Percentiles rank a stretch among this genome's conserved stretches.
These are phyloP conservation scores for Porodaedalea pini DNA, from an alignment of 1,284 basidiomycete species.

Conservation along the genomic window DNA sequence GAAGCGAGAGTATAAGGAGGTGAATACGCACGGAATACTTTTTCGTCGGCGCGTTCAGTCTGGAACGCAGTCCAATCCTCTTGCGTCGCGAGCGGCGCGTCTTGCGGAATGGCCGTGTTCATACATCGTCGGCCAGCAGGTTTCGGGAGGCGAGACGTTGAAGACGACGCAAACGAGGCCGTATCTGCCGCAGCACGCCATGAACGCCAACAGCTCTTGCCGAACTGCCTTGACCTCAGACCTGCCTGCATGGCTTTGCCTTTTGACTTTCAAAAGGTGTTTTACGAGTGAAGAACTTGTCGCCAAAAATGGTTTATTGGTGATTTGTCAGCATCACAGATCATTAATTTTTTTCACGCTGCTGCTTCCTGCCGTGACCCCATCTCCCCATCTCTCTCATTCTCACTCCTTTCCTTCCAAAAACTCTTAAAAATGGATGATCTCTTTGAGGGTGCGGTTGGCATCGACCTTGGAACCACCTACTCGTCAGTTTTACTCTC, in stretches of 20 bases:
- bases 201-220: conserved; percentile 41
- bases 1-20: conserved; percentile 15
- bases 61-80: conserved; percentile 67
- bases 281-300: conserved; percentile 31
- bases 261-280: conserved; percentile 24
- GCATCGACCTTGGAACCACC: conserved; percentile 90
- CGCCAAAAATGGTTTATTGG: neutral
- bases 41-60: conserved; percentile 49
- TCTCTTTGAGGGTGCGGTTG: conserved; percentile 93
- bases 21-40: conserved; percentile 48
- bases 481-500: conserved; percentile 65
- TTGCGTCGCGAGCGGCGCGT: conserved; percentile 40
- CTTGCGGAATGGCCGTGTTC: conserved; percentile 13
- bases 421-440: conserved; percentile 80
- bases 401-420: conserved; percentile 26
- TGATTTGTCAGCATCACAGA: conserved; percentile 20
- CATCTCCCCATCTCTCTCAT: conserved; percentile 27
- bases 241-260: conserved; percentile 16
- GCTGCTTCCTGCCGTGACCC: conserved; percentile 24
- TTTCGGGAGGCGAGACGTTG: neutral
- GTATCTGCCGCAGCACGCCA: conserved; percentile 29
- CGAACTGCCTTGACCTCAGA: conserved; percentile 29
- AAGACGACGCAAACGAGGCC: neutral
- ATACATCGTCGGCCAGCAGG: conserved; percentile 5
- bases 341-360: conserved; percentile 36